These are phyloP conservation scores for Chlamydomonas eustigma DNA, from an alignment of 139 green algal genomes.

Conservation along the genomic window DNA sequence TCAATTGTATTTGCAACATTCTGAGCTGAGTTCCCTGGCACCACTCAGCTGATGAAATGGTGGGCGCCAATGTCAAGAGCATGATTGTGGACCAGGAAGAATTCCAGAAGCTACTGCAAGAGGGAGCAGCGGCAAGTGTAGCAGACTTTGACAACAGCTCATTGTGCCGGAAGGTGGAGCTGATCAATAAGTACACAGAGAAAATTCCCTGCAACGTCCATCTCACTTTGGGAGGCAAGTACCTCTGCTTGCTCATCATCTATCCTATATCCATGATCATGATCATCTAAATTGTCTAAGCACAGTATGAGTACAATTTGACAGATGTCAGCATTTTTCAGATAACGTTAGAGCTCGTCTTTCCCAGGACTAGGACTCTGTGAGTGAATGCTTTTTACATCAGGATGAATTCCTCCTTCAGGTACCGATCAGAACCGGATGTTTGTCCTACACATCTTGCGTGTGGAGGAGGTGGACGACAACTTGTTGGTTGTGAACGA, in stretches of 20 bases:
- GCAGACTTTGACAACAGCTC: background rate
- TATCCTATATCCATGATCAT: too few species aligned
- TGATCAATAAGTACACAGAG: background rate
- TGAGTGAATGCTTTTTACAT: background rate
- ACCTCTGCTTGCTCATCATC: too few species aligned
- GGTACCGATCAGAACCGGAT: conserved; percentile 29
- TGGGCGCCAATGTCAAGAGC: background rate
- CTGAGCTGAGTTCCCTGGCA: too few species aligned
- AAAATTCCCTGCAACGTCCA: background rate
- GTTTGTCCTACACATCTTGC: conserved; percentile 17
- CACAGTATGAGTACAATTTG: too few species aligned
- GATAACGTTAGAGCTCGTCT: too few species aligned
- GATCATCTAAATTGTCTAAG: too few species aligned
- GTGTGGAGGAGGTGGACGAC: conserved; percentile 14
- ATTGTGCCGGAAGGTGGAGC: background rate
- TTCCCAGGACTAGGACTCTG: background rate
- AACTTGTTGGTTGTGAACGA: conserved; percentile 30
- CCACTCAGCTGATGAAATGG: conserved; percentile 9
- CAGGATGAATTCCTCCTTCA: too few species aligned
- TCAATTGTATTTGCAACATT: too few species aligned
- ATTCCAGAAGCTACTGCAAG: conserved; percentile 23
- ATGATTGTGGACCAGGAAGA: background rate
- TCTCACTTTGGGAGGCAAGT: background rate
- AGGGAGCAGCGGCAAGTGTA: background rate
- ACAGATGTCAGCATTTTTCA: too few species aligned